phyloP scores from a whole-genome alignment of 1,139 yeast species.

The Kodamaea fungicola region DNA sequence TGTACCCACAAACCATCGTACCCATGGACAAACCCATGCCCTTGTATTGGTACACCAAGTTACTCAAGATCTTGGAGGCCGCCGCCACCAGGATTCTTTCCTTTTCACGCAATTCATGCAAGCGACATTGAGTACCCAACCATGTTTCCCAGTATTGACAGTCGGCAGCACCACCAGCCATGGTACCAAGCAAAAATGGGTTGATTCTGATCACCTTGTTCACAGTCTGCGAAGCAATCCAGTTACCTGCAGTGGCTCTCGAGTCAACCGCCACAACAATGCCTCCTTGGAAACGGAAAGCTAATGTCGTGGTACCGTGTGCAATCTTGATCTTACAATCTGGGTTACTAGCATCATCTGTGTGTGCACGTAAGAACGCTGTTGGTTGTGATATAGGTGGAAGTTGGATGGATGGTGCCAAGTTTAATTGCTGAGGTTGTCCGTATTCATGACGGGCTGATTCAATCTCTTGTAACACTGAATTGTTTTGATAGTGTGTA shows the following conservation, averaged over 20 bases:
- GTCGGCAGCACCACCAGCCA: slow-evolving; percentile 99
- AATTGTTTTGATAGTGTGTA: slow-evolving; percentile 29
- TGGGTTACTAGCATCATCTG: slow-evolving; percentile 89
- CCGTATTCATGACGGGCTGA: slow-evolving; percentile 23
- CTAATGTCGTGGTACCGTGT: slow-evolving; percentile 97
- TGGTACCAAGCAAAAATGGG: slow-evolving; percentile 90
- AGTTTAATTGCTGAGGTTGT: slow-evolving; percentile 25
- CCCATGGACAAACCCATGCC: slow-evolving; percentile 99
- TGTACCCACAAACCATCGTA: slow-evolving; percentile 97
- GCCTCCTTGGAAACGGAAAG: slow-evolving; percentile 94
- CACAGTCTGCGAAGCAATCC: slow-evolving; percentile 98
- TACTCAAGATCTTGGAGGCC: slow-evolving; percentile 89
- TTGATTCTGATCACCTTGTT: slow-evolving; percentile 96
- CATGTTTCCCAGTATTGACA: slow-evolving; percentile 99
- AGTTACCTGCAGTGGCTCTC: slow-evolving; percentile 96
- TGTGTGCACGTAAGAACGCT: slow-evolving; percentile 95
- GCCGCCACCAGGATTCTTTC: slow-evolving; percentile 96
- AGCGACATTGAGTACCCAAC: slow-evolving; percentile 95
- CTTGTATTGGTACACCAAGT: slow-evolving; percentile 88
- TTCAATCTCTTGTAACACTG: slow-evolving; percentile 28
- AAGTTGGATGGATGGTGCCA: slow-evolving; percentile 66
- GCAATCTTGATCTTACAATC: slow-evolving; percentile 95
- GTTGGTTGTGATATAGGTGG: slow-evolving; percentile 91
- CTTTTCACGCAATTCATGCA: slow-evolving; percentile 91
- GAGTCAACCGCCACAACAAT: slow-evolving; percentile 96